Base-by-base conservation (phyloP, 805 yeast species). In the Zygosaccharomyces siamensis region DNA sequence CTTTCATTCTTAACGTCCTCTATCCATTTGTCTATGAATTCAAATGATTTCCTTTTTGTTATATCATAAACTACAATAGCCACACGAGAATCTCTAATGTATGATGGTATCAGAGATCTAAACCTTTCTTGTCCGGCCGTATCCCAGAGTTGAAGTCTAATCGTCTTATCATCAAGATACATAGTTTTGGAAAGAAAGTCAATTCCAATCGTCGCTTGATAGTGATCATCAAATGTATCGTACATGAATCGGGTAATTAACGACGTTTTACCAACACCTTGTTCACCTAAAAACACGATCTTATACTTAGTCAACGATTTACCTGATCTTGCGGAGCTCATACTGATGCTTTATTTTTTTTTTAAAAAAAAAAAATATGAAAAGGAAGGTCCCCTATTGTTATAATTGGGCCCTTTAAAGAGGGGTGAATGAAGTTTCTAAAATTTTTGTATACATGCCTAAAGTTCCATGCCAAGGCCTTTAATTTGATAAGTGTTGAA, bases 51-150 rank as follows among this genome's bases (percentile, higher is more conserved):
- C 64, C 79, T 84, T 62, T 82, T 85, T 6, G 97, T 89, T 50
- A 92, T 85, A 66, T 93, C 99, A 70, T 92, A 92, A 20, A 95
- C 96, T 24, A 93, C 84, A 41, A 93, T 95, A 0, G 99, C 98
- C n/a, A 93, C 98, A 60, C 90, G 89, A 12, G 95, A 86, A 68
- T 93, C 99, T 58, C 99, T 77, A 51, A 93, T 93, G 64, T 93
- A 93, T 8, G 96, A 85, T 3, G 99, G 99, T 49, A 93, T 92
- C 65, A 93, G 77, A 14, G 96, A 86, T 62, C 98, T 76, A 73
- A 93, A 93, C 59, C 99, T 73, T 68, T 93, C 99, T 70, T 90
- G 98, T 12, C 98, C 97, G 1, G 96, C 96, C 3, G 98, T 90
- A 66, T 90, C 98, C 98, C 99, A 93, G 50, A 93, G 72, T 71